phyloP scores from a whole-genome alignment of 2,329 filamentous ascomycete genomes.

The Zymoseptoria tritici region DNA sequence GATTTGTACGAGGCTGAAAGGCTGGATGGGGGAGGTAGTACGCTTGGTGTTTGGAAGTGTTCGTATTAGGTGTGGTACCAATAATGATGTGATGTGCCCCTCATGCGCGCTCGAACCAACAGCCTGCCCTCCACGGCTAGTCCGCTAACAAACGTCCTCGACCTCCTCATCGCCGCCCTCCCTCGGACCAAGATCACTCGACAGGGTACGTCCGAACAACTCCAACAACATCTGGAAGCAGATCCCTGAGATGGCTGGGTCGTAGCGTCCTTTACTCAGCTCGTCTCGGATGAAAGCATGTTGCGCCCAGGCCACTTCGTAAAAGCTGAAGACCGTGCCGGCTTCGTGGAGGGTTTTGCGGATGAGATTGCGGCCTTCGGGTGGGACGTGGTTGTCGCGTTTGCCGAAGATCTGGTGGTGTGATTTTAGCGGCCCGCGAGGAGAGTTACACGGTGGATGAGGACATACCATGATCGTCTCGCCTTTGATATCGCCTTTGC shows the following conservation, averaged over 20 bases:
- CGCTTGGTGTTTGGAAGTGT: neutral
- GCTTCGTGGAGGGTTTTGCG: slow-evolving; percentile 71
- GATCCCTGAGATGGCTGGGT: slow-evolving; percentile 75
- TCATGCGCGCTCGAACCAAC: too few relatives aligned
- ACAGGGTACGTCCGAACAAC: slow-evolving; percentile 70
- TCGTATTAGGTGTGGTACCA: neutral
- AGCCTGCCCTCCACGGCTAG: too few relatives aligned
- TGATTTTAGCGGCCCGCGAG: neutral
- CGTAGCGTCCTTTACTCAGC: slow-evolving; percentile 82
- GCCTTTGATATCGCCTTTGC: slow-evolving; percentile 55
- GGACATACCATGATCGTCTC: slow-evolving; percentile 63
- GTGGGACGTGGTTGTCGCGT: slow-evolving; percentile 82
- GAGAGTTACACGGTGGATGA: neutral
- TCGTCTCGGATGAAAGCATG: slow-evolving; percentile 94
- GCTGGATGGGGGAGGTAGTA: neutral
- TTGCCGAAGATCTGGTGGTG: slow-evolving; percentile 67
- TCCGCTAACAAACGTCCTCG: slow-evolving; percentile 32
- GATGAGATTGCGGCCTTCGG: slow-evolving; percentile 74
- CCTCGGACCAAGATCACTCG: slow-evolving; percentile 66
- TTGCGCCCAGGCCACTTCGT: slow-evolving; percentile 88
- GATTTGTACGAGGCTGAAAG: neutral
- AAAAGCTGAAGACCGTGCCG: slow-evolving; percentile 68
- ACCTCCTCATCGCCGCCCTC: slow-evolving; percentile 44
- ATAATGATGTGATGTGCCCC: too few relatives aligned
- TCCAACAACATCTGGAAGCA: slow-evolving; percentile 90